Conservation (phyloP, 345 rosid genomes). For the Schrenkiella parvula region DNA sequence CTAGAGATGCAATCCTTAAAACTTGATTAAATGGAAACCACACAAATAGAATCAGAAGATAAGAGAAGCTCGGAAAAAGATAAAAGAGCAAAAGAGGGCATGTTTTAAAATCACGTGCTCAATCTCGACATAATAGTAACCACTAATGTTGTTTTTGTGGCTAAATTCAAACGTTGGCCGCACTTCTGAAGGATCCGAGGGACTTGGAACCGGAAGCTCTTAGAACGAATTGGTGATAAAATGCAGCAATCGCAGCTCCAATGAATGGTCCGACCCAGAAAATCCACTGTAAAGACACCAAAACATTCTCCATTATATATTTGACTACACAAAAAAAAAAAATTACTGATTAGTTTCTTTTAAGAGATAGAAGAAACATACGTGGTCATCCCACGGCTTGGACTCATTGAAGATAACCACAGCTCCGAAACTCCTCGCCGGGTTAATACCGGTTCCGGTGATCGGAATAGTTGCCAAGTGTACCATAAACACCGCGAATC, state of each 20-base stretch:
- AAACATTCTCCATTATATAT: neutral
- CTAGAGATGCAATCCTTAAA: too few relatives aligned
- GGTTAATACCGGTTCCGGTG: constrained; percentile 74
- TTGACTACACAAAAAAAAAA: too few relatives aligned
- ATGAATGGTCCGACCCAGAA: constrained; percentile 87
- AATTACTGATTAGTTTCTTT: neutral
- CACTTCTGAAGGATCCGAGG: constrained; percentile 86
- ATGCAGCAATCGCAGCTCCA: constrained; percentile 82
- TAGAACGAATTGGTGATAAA: constrained; percentile 72
- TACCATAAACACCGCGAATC: constrained; percentile 67
- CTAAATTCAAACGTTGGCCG: constrained; percentile 32
- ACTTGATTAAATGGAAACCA: neutral
- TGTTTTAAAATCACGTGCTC: neutral
- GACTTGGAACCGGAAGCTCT: constrained; percentile 81
- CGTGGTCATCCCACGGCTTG: constrained; percentile 63
- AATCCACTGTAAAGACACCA: constrained; percentile 50
- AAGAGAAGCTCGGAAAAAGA: neutral
- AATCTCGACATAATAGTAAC: neutral
- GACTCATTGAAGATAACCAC: constrained; percentile 47
- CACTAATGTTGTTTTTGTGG: constrained; percentile 2
- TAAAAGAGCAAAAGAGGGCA: neutral
- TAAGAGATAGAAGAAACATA: constrained; percentile 1
- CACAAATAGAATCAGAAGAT: neutral
- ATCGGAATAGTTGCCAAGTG: constrained; percentile 69
- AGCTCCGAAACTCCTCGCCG: constrained; percentile 66